These are phyloP conservation scores for Diaporthe amygdali DNA, from an alignment of 2,329 filamentous ascomycete genomes.

Conservation along the genomic window DNA sequence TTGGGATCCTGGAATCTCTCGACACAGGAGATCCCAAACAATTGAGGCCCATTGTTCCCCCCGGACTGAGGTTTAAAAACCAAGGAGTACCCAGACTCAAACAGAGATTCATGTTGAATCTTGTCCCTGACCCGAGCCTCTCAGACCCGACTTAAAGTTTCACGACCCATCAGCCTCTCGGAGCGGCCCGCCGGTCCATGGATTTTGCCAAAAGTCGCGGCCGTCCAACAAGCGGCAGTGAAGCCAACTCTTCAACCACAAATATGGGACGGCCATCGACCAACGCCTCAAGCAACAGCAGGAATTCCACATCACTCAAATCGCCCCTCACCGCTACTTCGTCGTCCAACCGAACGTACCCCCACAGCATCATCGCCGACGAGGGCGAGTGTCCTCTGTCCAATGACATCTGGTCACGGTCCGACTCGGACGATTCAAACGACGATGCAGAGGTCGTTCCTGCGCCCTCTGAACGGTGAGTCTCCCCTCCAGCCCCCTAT, in stretches of 20 bases:
- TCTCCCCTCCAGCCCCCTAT: not conserved
- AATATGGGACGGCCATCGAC: conserved; percentile 14
- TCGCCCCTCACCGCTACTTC: conserved; percentile 28
- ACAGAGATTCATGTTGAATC: not conserved
- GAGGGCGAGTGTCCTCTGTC: not conserved
- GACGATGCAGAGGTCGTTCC: not conserved
- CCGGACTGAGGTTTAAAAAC: not conserved
- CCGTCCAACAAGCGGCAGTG: conserved; percentile 9
- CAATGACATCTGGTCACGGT: conserved; percentile 30
- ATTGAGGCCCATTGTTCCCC: not conserved
- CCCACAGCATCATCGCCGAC: conserved; percentile 21
- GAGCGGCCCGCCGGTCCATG: conserved; percentile 8
- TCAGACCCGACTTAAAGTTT: not conserved
- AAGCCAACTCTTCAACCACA: not conserved
- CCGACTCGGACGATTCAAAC: conserved; percentile 31
- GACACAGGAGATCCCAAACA: not conserved
- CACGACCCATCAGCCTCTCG: conserved; percentile 5
- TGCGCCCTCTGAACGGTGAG: conserved; percentile 14
- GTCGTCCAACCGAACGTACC: conserved; percentile 21
- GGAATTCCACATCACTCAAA: conserved; percentile 3
- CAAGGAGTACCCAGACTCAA: conserved; percentile 7
- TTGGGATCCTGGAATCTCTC: conserved; percentile 4
- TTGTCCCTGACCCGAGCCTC: not conserved
- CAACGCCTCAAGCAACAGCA: conserved; percentile 4
- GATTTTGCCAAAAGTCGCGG: conserved; percentile 2